A percentile compares a stretch with the other conserved stretches of the same genome.
These are phyloP conservation scores for Sparassis latifolia DNA, from an alignment of 1,284 basidiomycete genomes.

Conservation along the genomic window DNA sequence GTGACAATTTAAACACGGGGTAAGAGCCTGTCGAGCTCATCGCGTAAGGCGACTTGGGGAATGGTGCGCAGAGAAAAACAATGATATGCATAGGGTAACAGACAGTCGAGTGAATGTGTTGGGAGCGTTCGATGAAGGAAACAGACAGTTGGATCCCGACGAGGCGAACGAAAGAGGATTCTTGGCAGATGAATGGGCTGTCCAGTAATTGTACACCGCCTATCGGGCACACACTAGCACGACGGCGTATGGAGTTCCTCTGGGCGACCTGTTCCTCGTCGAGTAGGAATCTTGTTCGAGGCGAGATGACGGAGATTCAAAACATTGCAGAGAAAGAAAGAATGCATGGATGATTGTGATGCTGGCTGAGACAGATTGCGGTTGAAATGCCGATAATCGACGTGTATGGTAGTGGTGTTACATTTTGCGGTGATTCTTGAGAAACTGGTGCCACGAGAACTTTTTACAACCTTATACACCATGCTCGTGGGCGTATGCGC, in stretches of 20 bases:
- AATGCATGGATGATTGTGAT: slow-evolving; percentile 68
- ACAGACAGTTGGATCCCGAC: slow-evolving; percentile 24
- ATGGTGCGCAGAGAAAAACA: slow-evolving; percentile 32
- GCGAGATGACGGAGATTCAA: not conserved
- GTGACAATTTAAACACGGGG: slow-evolving; percentile 20
- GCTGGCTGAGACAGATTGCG: slow-evolving; percentile 52
- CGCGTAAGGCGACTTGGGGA: slow-evolving; percentile 36
- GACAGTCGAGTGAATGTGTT: slow-evolving; percentile 42
- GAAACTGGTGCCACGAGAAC: slow-evolving; percentile 19
- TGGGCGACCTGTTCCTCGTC: slow-evolving; percentile 7
- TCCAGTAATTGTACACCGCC: slow-evolving; percentile 34
- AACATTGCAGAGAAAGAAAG: slow-evolving; percentile 41
- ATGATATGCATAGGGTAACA: slow-evolving; percentile 42
- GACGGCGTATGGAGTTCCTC: slow-evolving; percentile 7
- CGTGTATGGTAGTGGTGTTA: slow-evolving; percentile 60
- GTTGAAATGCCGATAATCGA: slow-evolving; percentile 53
- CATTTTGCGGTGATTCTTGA: slow-evolving; percentile 56
- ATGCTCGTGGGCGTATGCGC: slow-evolving; percentile 12
- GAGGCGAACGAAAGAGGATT: slow-evolving; percentile 26
- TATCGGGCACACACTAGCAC: slow-evolving; percentile 18
- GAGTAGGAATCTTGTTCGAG: slow-evolving; percentile 28
- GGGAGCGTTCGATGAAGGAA: slow-evolving; percentile 31
- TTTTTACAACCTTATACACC: slow-evolving; percentile 28
- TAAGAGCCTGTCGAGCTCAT: slow-evolving; percentile 35
- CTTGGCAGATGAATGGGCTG: slow-evolving; percentile 32